These are phyloP conservation scores for Aspergillus sclerotiicarbonarius DNA, from an alignment of 495 filamentous ascomycete genomes.

Conservation along the genomic window DNA sequence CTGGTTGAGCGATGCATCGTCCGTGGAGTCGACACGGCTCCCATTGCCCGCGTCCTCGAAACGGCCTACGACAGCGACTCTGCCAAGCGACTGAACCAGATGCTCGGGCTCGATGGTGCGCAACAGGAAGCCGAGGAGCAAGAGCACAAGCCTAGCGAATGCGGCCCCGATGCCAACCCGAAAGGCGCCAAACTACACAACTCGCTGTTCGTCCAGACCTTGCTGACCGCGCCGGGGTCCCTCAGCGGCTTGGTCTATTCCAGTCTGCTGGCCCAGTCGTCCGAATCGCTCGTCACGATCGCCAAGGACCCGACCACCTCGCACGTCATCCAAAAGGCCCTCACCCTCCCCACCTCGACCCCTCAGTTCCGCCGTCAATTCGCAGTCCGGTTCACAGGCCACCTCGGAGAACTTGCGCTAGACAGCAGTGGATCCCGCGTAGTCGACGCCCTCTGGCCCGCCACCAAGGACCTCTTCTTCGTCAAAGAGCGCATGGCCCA, in stretches of 20 bases:
- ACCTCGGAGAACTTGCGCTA: conserved; percentile 62
- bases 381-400: conserved; percentile 56
- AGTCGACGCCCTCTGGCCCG: conserved; percentile 72
- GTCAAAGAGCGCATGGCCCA: conserved; percentile 66
- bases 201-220: conserved; percentile 64
- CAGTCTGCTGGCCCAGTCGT: conserved; percentile 46
- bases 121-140: conserved; percentile 36
- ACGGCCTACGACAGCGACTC: conserved; percentile 56
- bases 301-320: conserved; percentile 62
- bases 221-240: conserved; percentile 58
- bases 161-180: conserved; percentile 20
- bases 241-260: conserved; percentile 58
- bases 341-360: conserved; percentile 56
- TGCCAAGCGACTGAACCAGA: conserved; percentile 51
- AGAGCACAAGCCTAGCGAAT: conserved; percentile 28
- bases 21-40: conserved; percentile 59
- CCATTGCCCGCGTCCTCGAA: conserved; percentile 60
- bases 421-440: conserved; percentile 74
- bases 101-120: conserved; percentile 51
- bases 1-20: conserved; percentile 78
- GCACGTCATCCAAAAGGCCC: conserved; percentile 67
- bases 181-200: conserved; percentile 56
- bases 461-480: conserved; percentile 62
- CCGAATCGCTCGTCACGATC: conserved; percentile 43
- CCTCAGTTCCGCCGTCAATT: conserved; percentile 61